Base-by-base conservation (phyloP, 83 land plant genomes). In the Larix sibirica region DNA sequence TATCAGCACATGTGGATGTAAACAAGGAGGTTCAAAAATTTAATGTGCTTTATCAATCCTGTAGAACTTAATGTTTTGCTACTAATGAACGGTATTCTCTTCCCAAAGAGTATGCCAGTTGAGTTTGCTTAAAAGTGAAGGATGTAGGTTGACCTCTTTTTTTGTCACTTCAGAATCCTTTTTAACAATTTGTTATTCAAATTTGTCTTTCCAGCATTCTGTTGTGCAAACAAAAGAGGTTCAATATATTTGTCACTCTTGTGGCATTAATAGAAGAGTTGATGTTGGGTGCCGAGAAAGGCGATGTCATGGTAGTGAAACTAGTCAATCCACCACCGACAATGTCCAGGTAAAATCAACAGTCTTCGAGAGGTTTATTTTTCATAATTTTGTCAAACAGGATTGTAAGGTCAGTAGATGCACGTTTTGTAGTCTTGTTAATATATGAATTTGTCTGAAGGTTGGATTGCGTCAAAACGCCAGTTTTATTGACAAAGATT, bases 1-100 rank as follows among this genome's bases (percentile, higher is more conserved):
- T 71, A 42, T 71, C 76, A n/a, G 76, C n/a, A 20, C 50, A n/a
- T 71, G 76, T 40, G 54, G 24, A 71, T 16, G 76, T n/a, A 18
- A 71, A 12, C 24, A 42, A 71, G 47, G 21, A 71, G 76, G 21
- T 42, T 71, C 54, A 7, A 23, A 40, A 71, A 4, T 6, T 42
- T n/a, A 18, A 9, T 71, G 54, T 20, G 47, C 24, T n/a, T 31
- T 71, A 47, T 47, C 26, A 40, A 42, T 3, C 24, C 56, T 70
- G 75, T 70, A 38, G n/a, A 40, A 44, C 20, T 70, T 20, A 70
- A 0, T 70, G 42, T 70, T 70, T 17, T 36, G 2, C 8, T 40
- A 38, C 21, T 2, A n/a, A 40, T 9, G 47, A 24, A 40, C 50
- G 6, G 44, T 4, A 18, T 70, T 70, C 24, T 20, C 9, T 17